Percentiles rank a stretch among this genome's conserved stretches.
Conservation (phyloP, 2,329 filamentous ascomycete genomes). For the Mycocentrospora acerina region DNA sequence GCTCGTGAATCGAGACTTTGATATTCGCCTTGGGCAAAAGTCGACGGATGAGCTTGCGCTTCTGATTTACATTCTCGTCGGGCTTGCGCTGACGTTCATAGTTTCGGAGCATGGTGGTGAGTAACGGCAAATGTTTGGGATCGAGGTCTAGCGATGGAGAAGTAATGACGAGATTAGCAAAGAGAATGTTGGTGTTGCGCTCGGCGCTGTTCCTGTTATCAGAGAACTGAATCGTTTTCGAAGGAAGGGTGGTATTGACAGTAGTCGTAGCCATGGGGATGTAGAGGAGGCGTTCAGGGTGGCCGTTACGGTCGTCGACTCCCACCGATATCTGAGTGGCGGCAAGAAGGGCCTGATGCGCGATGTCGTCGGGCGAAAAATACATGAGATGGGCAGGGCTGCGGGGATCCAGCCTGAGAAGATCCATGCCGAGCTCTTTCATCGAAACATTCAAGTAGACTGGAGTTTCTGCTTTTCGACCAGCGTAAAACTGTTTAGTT, state of each 20-base stretch:
- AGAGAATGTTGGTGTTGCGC: slow-evolving; percentile 92
- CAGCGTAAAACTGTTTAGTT: slow-evolving; percentile 73
- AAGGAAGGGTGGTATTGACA: slow-evolving; percentile 88
- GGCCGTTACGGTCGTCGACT: slow-evolving; percentile 83
- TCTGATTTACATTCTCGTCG: slow-evolving; percentile 42
- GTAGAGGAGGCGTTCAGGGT: slow-evolving; percentile 84
- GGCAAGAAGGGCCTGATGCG: slow-evolving; percentile 89
- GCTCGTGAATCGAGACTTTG: slow-evolving; percentile 95
- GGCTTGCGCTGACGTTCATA: slow-evolving; percentile 28
- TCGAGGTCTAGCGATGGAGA: slow-evolving; percentile 93
- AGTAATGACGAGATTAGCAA: slow-evolving; percentile 93
- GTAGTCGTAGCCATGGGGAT: slow-evolving; percentile 97
- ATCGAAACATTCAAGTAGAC: slow-evolving; percentile 85
- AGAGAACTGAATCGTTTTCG: slow-evolving; percentile 84
- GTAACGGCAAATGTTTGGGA: slow-evolving; percentile 83
- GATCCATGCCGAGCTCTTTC: slow-evolving; percentile 93
- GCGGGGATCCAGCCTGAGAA: slow-evolving; percentile 86
- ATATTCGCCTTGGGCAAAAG: slow-evolving; percentile 90
- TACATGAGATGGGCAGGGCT: slow-evolving; percentile 98
- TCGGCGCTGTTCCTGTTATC: slow-evolving; percentile 72
- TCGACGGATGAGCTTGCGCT: slow-evolving; percentile 72
- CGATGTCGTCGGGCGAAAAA: slow-evolving; percentile 87
- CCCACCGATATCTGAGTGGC: slow-evolving; percentile 91
- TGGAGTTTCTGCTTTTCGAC: slow-evolving; percentile 67
- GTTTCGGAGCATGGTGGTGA: slow-evolving; percentile 72